Base-by-base conservation (phyloP, 352 stramenopile genomes). In the Bremia lactucae region DNA sequence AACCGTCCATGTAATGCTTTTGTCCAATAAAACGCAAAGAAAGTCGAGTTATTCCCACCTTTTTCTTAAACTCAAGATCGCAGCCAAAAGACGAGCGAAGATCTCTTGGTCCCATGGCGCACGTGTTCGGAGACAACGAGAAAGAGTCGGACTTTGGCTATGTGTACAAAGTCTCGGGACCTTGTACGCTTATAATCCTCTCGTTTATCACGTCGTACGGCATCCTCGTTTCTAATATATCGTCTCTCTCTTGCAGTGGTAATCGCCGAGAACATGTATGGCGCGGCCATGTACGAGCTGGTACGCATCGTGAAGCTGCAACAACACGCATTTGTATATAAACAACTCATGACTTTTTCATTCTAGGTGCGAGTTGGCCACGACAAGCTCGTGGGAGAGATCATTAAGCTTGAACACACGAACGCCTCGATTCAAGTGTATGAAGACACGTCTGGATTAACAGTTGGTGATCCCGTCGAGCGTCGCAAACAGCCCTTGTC, bases 331-430 rank as follows among this genome's bases (percentile, higher is more conserved):
- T 15, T 34, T 8, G 9, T 14, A 18, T 14, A 52, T 45, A n/a
- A n/a, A n/a, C n/a, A n/a, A n/a, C n/a, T n/a, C 3, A 1, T 29
- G n/a, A 18, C 22, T 9, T 36, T 11, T 16, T n/a, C 6, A 38
- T 58, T 85, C 53, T 78, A 98, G 58, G 95, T 99, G 28, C 90
- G 95, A 71, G 96, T 99, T 31, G 96, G 96, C 14, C 95, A 98
- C 63, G 89, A 97, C 68, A 98, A 98, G 66, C 89, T 99, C 28
- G 96, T 99, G 37, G 96, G 96, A 55, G 96, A 99, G 71, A 99
- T 99, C 62, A 99, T 99, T 55, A 98, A 98, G 80, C 81, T 99
- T 22, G 96, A 99, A 62, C 95, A 96, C 56, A 97, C 98, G 52
- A 99, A 97, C 38, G 96, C 96, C 23, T 98, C 92, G 34, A 98